These are phyloP conservation scores for Colletotrichum limetticola DNA, from an alignment of 2,329 filamentous ascomycete genomes.

Conservation along the genomic window DNA sequence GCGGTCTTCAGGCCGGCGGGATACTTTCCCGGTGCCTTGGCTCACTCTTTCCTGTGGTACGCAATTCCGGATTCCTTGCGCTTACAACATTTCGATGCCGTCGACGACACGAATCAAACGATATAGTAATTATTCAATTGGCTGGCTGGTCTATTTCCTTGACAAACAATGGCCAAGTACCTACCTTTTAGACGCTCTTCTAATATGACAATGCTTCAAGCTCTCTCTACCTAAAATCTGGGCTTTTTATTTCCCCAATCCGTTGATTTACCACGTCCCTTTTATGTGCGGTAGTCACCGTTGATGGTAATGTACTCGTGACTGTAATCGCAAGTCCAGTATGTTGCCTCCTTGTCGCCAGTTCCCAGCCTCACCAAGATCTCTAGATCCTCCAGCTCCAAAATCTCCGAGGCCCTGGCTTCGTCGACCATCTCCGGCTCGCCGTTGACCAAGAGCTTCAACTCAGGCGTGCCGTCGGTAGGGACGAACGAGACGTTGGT, in stretches of 20 bases:
- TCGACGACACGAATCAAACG: not conserved
- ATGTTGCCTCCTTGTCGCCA: conserved; percentile 74
- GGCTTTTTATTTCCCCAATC: too few relatives aligned
- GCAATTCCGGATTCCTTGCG: not conserved
- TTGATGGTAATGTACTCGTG: conserved; percentile 82
- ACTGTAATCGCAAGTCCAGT: conserved; percentile 90
- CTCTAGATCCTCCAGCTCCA: conserved; percentile 82
- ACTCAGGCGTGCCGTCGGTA: conserved; percentile 78
- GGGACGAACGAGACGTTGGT: conserved; percentile 85
- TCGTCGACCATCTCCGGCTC: conserved; percentile 86
- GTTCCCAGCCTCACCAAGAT: conserved; percentile 80
- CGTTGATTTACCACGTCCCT: too few relatives aligned
- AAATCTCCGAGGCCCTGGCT: conserved; percentile 78
- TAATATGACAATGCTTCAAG: not conserved
- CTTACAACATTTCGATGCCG: not conserved
- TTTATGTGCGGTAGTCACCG: conserved; percentile 70
- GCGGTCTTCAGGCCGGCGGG: conserved; percentile 10
- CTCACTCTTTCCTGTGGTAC: not conserved
- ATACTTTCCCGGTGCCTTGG: not conserved
- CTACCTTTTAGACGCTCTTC: not conserved
- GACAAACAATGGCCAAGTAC: too few relatives aligned
- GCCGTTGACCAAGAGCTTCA: conserved; percentile 81
- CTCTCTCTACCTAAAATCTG: not conserved
- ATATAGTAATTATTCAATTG: not conserved
- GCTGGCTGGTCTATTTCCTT: not conserved